phyloP scores from a whole-genome alignment of 106 monocot species.

The Narthecium ossifragum region DNA sequence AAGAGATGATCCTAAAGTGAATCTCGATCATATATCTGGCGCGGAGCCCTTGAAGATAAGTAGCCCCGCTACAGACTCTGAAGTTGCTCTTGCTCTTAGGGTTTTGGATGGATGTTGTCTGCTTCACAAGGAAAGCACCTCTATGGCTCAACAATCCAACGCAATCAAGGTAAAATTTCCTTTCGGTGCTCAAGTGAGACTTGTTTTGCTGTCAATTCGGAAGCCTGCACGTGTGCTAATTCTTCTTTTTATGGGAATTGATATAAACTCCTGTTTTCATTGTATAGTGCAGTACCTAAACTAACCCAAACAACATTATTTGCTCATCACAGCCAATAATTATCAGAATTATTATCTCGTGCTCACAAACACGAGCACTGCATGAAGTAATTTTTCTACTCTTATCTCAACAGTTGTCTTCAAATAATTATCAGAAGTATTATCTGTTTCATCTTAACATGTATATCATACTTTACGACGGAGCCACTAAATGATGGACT shows the following conservation, averaged over 20 bases:
- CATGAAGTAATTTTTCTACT: too few species aligned
- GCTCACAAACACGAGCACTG: too few species aligned
- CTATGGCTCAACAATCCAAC: constrained; percentile 55
- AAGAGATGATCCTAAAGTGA: constrained; percentile 53
- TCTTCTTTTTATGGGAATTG: neutral
- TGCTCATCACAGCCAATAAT: too few species aligned
- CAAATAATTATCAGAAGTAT: too few species aligned
- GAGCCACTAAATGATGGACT: too few species aligned
- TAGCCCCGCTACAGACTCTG: constrained; percentile 73
- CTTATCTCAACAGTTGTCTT: too few species aligned
- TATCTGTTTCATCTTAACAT: too few species aligned
- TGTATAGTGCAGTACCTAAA: neutral
- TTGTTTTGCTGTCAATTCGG: neutral
- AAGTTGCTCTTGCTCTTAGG: constrained; percentile 90
- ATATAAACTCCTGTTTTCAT: neutral
- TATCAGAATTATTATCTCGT: too few species aligned
- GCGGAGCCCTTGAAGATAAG: constrained; percentile 77
- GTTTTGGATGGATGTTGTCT: constrained; percentile 97
- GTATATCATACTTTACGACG: too few species aligned
- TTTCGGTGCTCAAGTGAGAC: neutral
- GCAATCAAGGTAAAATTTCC: constrained; percentile 61
- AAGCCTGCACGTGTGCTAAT: neutral
- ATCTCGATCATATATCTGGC: constrained; percentile 72
- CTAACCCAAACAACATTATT: too few species aligned
- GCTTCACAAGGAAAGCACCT: constrained; percentile 58